Conservation (phyloP, 2,329 filamentous ascomycete genomes). For the Thelonectria rubi region DNA sequence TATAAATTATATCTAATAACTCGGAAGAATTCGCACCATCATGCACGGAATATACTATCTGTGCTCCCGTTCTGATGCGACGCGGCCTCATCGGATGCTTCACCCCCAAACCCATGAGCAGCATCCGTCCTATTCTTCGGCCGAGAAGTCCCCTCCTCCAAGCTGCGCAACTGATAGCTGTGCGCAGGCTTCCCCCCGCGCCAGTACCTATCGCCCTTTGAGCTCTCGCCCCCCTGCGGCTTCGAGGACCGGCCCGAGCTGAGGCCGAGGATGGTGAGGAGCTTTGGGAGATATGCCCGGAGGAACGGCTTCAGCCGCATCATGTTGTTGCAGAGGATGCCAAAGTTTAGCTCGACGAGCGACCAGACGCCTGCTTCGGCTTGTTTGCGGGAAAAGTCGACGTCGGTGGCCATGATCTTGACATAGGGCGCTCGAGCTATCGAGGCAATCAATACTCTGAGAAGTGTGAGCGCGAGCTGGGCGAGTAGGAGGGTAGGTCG, state of each 20-base stretch:
- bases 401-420: constrained; percentile 13
- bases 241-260: constrained; percentile 2
- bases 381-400: constrained; percentile 20
- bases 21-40: neutral
- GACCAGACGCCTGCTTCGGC: constrained; percentile 25
- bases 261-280: constrained; percentile 8
- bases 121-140: neutral
- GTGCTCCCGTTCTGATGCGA: constrained; percentile 18
- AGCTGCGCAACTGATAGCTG: constrained; percentile 15
- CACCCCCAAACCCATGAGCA: neutral
- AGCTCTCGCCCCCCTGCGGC: neutral
- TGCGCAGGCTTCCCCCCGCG: constrained; percentile 8
- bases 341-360: constrained; percentile 22
- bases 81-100: constrained; percentile 6
- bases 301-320: constrained; percentile 25
- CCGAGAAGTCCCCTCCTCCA: constrained; percentile 3
- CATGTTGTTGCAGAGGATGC: constrained; percentile 23
- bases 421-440: constrained; percentile 22
- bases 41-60: constrained; percentile 14
- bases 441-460: constrained; percentile 19
- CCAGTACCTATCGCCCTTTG: constrained; percentile 6
- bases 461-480: neutral
- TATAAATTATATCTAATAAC: neutral
- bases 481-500: neutral
- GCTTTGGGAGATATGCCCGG: constrained; percentile 17